A percentile compares a stretch with the other conserved stretches of the same genome.
These are phyloP conservation scores for Strobilomyces echinocephalus DNA, from an alignment of 768 basidiomycete genomes.

Conservation along the genomic window DNA sequence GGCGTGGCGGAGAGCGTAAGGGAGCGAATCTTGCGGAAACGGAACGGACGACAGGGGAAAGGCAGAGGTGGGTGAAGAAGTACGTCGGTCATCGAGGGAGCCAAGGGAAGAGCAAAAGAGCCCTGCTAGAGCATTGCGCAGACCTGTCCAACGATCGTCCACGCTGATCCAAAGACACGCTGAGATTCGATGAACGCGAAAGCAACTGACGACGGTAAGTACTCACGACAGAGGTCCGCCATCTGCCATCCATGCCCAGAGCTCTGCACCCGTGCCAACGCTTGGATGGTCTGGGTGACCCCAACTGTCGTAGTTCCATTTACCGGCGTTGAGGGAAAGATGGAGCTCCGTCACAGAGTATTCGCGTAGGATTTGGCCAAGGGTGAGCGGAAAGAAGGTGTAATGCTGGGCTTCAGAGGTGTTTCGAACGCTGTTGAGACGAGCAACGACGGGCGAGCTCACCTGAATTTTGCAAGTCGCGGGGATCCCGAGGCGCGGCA, in stretches of 20 bases:
- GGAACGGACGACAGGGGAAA: slow-evolving; percentile 64
- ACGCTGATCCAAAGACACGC: slow-evolving; percentile 38
- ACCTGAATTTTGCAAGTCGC: neutral
- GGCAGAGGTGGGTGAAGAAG: slow-evolving; percentile 57
- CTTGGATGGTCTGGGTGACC: slow-evolving; percentile 72
- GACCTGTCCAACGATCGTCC: slow-evolving; percentile 75
- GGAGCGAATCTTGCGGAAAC: slow-evolving; percentile 30
- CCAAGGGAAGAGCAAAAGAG: slow-evolving; percentile 93
- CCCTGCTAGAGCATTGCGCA: slow-evolving; percentile 87
- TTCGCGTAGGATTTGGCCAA: slow-evolving; percentile 20
- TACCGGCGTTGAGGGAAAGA: slow-evolving; percentile 85
- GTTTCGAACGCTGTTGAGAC: too few relatives aligned
- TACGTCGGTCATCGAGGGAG: slow-evolving; percentile 68
- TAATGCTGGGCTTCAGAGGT: too few relatives aligned
- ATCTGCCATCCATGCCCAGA: slow-evolving; percentile 91
- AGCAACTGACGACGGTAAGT: neutral
- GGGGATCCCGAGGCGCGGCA: slow-evolving; percentile 55
- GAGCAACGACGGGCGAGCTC: too few relatives aligned
- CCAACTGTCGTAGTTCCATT: too few relatives aligned
- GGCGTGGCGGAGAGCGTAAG: slow-evolving; percentile 67
- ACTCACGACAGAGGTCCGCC: slow-evolving; percentile 47
- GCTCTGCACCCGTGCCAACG: slow-evolving; percentile 81
- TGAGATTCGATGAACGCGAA: neutral
- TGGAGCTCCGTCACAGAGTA: slow-evolving; percentile 87
- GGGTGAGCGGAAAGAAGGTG: too few relatives aligned